A percentile compares a stretch with the other conserved stretches of the same genome.
These are phyloP conservation scores for Globisporangium viniferum DNA, from an alignment of 352 stramenopile species.

Conservation along the genomic window DNA sequence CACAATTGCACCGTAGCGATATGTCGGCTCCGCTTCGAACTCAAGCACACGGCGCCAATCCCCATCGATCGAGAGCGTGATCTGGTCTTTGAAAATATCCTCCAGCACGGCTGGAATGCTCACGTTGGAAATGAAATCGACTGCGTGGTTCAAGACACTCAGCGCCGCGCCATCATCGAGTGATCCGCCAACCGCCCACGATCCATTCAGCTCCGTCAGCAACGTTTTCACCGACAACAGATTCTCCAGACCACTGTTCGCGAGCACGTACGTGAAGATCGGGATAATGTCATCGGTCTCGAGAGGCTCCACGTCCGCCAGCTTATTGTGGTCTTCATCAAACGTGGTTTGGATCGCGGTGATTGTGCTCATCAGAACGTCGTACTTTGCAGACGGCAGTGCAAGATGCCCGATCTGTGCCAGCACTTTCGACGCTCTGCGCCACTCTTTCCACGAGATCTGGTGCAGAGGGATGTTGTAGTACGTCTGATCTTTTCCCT, in stretches of 20 bases:
- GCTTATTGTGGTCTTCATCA: conserved; percentile 63
- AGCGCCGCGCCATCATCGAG: conserved; percentile 65
- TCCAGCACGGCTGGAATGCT: conserved; percentile 84
- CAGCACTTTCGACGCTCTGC: conserved; percentile 66
- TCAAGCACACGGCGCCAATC: conserved; percentile 80
- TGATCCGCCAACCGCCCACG: conserved; percentile 53
- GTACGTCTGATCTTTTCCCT: conserved; percentile 89
- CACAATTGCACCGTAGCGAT: conserved; percentile 79
- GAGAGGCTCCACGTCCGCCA: conserved; percentile 47
- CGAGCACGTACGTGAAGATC: conserved; percentile 89
- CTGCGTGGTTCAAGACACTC: conserved; percentile 71
- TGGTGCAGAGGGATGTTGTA: conserved; percentile 86
- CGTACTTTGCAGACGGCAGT: conserved; percentile 75
- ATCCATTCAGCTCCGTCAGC: conserved; percentile 70
- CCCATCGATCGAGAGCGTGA: conserved; percentile 85
- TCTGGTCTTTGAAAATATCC: conserved; percentile 90
- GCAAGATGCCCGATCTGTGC: conserved; percentile 48
- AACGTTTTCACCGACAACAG: conserved; percentile 76
- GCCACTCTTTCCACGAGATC: conserved; percentile 84
- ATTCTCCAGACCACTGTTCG: conserved; percentile 85
- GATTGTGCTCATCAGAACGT: conserved; percentile 70
- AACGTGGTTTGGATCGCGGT: conserved; percentile 76
- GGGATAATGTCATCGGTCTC: conserved; percentile 86
- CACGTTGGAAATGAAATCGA: conserved; percentile 85
- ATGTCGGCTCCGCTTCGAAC: conserved; percentile 80